Conservation (phyloP, 2,329 filamentous ascomycete genomes). For the Thelonectria blattea region DNA sequence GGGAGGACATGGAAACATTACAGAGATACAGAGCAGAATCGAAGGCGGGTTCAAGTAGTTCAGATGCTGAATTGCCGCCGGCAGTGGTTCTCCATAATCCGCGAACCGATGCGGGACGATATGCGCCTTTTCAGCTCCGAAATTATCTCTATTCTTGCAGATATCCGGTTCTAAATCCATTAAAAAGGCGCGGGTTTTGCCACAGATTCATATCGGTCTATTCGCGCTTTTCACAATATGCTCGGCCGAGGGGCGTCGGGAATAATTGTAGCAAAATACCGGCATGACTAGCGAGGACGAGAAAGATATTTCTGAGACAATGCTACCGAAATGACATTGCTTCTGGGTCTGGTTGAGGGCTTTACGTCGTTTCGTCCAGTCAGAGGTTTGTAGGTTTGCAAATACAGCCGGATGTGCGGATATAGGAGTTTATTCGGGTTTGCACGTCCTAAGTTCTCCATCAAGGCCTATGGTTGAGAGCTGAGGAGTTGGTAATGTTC, state of each 20-base stretch:
- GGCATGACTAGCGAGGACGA: neutral
- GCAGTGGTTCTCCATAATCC: neutral
- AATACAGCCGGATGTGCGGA: constrained; percentile 6
- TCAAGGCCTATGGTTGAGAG: neutral
- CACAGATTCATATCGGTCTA: neutral
- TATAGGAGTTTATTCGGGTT: neutral
- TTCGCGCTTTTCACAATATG: neutral
- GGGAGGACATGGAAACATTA: constrained; percentile 23
- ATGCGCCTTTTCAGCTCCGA: neutral
- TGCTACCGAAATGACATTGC: neutral
- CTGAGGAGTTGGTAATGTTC: neutral
- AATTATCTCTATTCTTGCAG: neutral
- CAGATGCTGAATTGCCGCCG: neutral
- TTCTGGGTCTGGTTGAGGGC: neutral
- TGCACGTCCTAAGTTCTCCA: neutral
- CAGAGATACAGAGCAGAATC: constrained; percentile 21
- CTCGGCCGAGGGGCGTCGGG: constrained; percentile 11
- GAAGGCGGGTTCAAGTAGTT: constrained; percentile 3
- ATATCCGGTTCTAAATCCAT: neutral
- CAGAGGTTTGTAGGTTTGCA: neutral
- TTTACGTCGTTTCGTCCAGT: constrained; percentile 1
- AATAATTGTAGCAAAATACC: neutral
- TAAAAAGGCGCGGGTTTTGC: neutral
- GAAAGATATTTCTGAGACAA: constrained; percentile 5
- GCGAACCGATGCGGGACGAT: neutral